Evolutionary conservation across 495 filamentous ascomycete species (phyloP), one percentile per base, ranked within the genome.

Genomic region (Penicillium canescens): DNA sequence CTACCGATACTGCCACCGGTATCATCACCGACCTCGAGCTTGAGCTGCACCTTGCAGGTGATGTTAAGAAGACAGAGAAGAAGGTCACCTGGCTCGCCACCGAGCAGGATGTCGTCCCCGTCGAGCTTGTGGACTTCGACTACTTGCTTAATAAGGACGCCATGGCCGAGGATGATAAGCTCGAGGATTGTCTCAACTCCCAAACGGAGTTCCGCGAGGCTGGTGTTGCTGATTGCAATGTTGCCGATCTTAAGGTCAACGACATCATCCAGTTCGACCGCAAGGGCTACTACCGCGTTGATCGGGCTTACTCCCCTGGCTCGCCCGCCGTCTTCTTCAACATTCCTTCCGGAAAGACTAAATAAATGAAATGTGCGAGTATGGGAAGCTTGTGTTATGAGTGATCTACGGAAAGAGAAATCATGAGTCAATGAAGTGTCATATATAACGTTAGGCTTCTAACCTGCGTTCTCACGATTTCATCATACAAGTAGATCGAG

Each of bases 221-320:
- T 41, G 89, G 86, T 13, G 61, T 88, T 42, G 93, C 90, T 36
- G 92, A 96, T 63, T 85, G 82, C 65, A 94, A 92, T 58, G 82
- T 96, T 0, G 78, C 83, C 3, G 77, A 82, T 39, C 73, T 96
- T 46, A 87, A 87, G 76, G 83, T 82, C 69, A 88, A 87, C 61
- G 89, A 93, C 57, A 90, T 97, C 50, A 89, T 97, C 56, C 92
- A 96, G 77, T 91, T 97, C 56, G 92, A 97, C 80, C 81, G 92
- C 39, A 92, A 91, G 69, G 92, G 92, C 11, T 97, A 88, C 75
- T 96, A 90, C 75, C 78, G 91, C 21, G 78, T 92, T 18, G 92
- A 96, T 69, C 73, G 69, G 44, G 69, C 82, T 9, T 80, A 77
- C 49, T 73, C 77, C 41, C 67, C 81, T 53, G 84, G 81, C 47